Conservation (phyloP, 495 filamentous ascomycete species). For the Talaromyces borbonicus region DNA sequence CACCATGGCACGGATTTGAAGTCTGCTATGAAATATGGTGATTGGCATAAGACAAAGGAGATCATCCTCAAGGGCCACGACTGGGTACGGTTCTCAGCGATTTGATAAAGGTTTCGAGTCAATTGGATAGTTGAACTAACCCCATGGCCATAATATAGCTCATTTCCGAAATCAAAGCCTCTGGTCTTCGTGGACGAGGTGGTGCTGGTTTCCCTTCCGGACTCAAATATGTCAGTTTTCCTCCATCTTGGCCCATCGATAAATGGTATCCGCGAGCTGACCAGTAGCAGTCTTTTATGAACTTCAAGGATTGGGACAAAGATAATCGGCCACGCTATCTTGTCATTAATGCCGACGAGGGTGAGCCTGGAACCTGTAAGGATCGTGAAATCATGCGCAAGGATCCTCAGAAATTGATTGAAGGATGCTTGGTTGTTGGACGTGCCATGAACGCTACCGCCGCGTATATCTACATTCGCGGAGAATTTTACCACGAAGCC, state of each 20-base stretch:
- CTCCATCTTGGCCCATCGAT: neutral
- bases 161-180: conserved; percentile 91
- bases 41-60: conserved; percentile 99
- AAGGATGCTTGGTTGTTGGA: conserved; percentile 93
- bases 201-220: conserved; percentile 97
- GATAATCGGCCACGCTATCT: conserved; percentile 92
- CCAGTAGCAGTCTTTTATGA: conserved; percentile 85
- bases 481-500: conserved; percentile 96
- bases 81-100: conserved; percentile 50
- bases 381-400: conserved; percentile 99
- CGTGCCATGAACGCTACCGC: conserved; percentile 96
- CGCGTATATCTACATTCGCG: conserved; percentile 98
- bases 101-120: neutral
- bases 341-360: conserved; percentile 97
- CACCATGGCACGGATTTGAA: conserved; percentile 85
- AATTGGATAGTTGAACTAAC: too few relatives aligned
- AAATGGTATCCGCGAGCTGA: conserved; percentile 13
- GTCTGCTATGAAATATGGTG: conserved; percentile 94
- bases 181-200: conserved; percentile 88
- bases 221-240: conserved; percentile 81
- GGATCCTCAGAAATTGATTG: conserved; percentile 95
- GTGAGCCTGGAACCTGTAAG: conserved; percentile 98
- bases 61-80: conserved; percentile 94
- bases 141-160: too few relatives aligned
- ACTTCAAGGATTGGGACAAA: conserved; percentile 99